Evolutionary conservation across 2,329 filamentous ascomycete species (phyloP).

Genomic region (Diplocarpon mali): DNA sequence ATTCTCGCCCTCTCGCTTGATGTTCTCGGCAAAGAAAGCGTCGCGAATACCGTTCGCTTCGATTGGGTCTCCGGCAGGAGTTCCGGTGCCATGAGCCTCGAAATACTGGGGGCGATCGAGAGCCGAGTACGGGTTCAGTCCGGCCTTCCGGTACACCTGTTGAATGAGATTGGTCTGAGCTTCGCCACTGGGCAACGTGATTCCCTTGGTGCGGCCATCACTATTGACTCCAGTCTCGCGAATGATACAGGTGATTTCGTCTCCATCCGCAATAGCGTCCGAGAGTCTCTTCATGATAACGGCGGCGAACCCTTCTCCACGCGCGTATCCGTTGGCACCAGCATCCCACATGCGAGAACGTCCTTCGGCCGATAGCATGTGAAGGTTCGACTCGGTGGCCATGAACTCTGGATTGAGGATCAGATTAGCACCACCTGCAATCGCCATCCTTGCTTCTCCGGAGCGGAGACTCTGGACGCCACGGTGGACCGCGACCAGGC

Average conservation of each 20-base stretch:
- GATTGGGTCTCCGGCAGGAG: constrained; percentile 17
- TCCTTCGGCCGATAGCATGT: constrained; percentile 25
- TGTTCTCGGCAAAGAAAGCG: constrained; percentile 7
- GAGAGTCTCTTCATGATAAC: constrained; percentile 47
- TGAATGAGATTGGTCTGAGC: constrained; percentile 30
- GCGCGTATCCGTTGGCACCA: constrained; percentile 15
- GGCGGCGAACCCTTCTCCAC: constrained; percentile 43
- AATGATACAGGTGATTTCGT: constrained; percentile 46
- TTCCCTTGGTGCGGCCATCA: constrained; percentile 36
- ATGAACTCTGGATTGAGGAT: constrained; percentile 10
- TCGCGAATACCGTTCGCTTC: constrained; percentile 8
- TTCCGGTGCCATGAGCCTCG: constrained; percentile 19
- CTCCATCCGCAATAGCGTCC: constrained; percentile 40
- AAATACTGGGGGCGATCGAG: constrained; percentile 10
- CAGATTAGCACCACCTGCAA: constrained; percentile 18
- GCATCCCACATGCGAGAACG: constrained; percentile 32
- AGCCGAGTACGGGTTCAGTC: constrained; percentile 27
- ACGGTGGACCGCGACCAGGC: constrained; percentile 28
- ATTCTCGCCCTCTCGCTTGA: constrained; percentile 3
- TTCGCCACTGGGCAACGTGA: constrained; percentile 40
- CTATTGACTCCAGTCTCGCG: constrained; percentile 36
- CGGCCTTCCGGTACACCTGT: constrained; percentile 34
- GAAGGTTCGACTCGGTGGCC: constrained; percentile 31
- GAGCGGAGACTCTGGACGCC: constrained; percentile 15
- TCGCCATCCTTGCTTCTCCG: constrained; percentile 10